Evolutionary conservation across 1,284 basidiomycete species (phyloP), one percentile per base, ranked within the genome.

Genomic region (Naganishia albida): DNA sequence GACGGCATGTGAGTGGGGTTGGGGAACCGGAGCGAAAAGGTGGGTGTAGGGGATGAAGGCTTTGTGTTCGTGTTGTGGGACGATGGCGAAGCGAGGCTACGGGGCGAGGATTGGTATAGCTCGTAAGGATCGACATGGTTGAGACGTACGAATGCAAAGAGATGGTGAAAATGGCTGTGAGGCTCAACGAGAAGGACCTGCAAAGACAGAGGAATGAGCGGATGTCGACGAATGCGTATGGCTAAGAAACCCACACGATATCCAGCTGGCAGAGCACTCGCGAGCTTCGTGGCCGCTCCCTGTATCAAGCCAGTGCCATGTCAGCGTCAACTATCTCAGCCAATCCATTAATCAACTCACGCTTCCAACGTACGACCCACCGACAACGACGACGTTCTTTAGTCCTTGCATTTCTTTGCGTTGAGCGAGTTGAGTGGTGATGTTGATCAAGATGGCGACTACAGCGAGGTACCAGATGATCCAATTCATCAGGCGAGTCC

Each of bases 41-140:
- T 53, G 43, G 23, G 68, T 70, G 72, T 81, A 83, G 1, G 71
- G 81, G 78, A 78, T 74, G 83, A 86, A 87, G 20, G 86, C 86
- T 80, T 88, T 88, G 78, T 88, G 85, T 76, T 88, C 87, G 72
- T 88, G 86, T 38, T 84, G 83, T 7, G 86, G 82, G 8, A 88
- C 80, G 15, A 88, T 83, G 10, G 85, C 82, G 69, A 85, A 84
- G 53, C 87, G 82, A 2, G 87, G 86, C 66, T 67, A 40, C 13
- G 40, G 26, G 23, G 6, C 23, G 26, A 55, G 88, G 81, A 57
- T 84, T 83, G 74, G 88, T 18, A 57, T 10, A 7, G 44, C 18
- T 49, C 40, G 18, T 2, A 26, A 44, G 18, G 7, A 10, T 8
- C 18, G 26, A 50, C 20, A 42, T 8, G 25, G n/a, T n/a, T 20